phyloP scores from a whole-genome alignment of 2,329 filamentous ascomycete genomes.

The Fusarium avenaceum region DNA sequence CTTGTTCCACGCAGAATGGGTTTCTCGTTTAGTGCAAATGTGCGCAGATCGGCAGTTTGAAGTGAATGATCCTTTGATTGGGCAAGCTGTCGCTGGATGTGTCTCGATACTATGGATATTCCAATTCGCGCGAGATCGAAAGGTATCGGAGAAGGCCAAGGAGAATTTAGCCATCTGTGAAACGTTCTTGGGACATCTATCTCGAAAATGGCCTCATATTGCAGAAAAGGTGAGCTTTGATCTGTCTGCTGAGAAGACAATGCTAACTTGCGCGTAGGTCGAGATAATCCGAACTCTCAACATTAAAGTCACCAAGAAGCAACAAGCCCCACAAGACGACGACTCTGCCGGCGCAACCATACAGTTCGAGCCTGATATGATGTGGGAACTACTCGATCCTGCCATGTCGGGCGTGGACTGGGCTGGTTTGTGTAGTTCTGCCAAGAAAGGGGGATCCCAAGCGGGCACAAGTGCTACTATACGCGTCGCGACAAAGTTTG shows the following conservation, averaged over 20 bases:
- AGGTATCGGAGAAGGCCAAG: slow-evolving; percentile 38
- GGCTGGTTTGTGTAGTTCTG: background rate
- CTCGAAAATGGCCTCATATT: slow-evolving; percentile 40
- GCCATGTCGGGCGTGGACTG: slow-evolving; percentile 12
- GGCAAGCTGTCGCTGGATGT: slow-evolving; percentile 40
- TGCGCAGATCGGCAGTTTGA: slow-evolving; percentile 37
- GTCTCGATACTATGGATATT: slow-evolving; percentile 46
- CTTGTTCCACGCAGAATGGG: slow-evolving; percentile 43
- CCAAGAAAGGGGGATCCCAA: background rate
- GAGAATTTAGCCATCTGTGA: slow-evolving; percentile 40
- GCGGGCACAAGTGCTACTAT: slow-evolving; percentile 37
- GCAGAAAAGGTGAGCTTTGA: slow-evolving; percentile 31
- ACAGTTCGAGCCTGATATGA: slow-evolving; percentile 41
- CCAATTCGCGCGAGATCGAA: slow-evolving; percentile 41
- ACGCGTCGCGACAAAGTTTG: slow-evolving; percentile 43
- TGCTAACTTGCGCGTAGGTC: background rate
- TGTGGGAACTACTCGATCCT: slow-evolving; percentile 44
- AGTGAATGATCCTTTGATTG: slow-evolving; percentile 42
- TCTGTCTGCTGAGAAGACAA: accelerated
- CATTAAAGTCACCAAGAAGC: slow-evolving; percentile 22
- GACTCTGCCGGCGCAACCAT: slow-evolving; percentile 17
- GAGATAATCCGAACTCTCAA: slow-evolving; percentile 37
- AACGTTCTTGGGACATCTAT: slow-evolving; percentile 10
- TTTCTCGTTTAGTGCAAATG: slow-evolving; percentile 42
- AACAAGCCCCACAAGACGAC: background rate